Conservation (phyloP, 192 early-diverging fungal genomes). For the Umbelopsis sp. region DNA sequence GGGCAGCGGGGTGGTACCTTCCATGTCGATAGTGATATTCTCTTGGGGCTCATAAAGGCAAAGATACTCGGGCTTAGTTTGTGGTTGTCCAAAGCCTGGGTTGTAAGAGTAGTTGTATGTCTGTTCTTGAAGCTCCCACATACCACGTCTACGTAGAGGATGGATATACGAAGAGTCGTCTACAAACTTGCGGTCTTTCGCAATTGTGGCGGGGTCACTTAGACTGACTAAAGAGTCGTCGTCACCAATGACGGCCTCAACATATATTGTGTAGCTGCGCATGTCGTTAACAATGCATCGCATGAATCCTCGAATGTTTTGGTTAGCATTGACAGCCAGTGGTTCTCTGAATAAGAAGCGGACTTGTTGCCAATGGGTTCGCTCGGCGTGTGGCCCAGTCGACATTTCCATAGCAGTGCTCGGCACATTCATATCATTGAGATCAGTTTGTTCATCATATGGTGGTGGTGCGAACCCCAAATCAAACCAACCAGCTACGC, state of each 20-base stretch:
- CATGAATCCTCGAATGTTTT: conserved; percentile 84
- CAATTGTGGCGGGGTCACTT: conserved; percentile 48
- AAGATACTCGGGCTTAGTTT: conserved; percentile 53
- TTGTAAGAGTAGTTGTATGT: conserved; percentile 78
- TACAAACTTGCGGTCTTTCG: conserved; percentile 21
- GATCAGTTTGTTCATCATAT: conserved; percentile 28
- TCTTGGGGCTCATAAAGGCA: conserved; percentile 61
- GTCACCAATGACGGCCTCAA: conserved; percentile 66
- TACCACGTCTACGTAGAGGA: conserved; percentile 58
- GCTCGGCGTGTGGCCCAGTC: conserved; percentile 82
- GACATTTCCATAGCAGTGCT: conserved; percentile 73
- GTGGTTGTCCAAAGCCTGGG: conserved; percentile 31
- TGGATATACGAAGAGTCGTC: neutral
- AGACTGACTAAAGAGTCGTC: conserved; percentile 32
- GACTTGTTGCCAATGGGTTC: conserved; percentile 99
- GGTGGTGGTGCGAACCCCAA: conserved; percentile 73
- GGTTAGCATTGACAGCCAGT: conserved; percentile 90
- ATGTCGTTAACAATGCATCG: conserved; percentile 86
- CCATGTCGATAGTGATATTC: conserved; percentile 14
- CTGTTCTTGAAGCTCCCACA: conserved; percentile 94
- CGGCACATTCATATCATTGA: neutral
- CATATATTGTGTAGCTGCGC: conserved; percentile 87
- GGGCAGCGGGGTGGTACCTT: conserved; percentile 3
- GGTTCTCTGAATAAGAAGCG: conserved; percentile 93
- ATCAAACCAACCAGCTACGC: conserved; percentile 98